Conservation (phyloP, 163 green algal species). For the Trebouxiophyceae sp. region DNA sequence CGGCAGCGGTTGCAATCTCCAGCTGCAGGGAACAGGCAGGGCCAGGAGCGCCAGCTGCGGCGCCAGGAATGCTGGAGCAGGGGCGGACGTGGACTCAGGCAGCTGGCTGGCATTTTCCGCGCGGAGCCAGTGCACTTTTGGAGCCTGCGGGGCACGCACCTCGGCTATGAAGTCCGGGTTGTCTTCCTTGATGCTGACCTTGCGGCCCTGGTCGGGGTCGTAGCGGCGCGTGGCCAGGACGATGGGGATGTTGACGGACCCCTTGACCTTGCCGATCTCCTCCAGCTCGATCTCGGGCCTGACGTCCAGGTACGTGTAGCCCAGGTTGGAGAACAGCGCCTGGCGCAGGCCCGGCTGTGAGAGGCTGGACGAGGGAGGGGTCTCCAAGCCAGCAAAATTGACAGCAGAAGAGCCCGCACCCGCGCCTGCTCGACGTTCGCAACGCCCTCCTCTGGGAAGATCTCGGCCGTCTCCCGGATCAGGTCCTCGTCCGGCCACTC, state of each 20-base stretch:
- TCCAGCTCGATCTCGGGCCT: constrained; percentile 56
- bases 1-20: neutral
- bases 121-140: no score
- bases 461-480: constrained; percentile 17
- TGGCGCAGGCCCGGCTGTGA: no score
- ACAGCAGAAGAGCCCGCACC: no score
- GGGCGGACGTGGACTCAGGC: no score
- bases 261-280: constrained; percentile 57
- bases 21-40: no score
- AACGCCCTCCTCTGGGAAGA: constrained; percentile 45
- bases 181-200: constrained; percentile 11
- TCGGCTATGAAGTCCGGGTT: constrained; percentile 2
- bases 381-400: no score
- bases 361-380: no score
- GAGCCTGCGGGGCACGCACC: neutral
- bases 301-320: constrained; percentile 76
- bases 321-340: constrained; percentile 28
- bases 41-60: no score
- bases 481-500: constrained; percentile 44
- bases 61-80: no score
- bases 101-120: no score
- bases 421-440: constrained; percentile 45
- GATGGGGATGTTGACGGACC: constrained; percentile 61
- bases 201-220: constrained; percentile 42
- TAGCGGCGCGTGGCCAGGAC: constrained; percentile 41